Percentiles rank a stretch among this genome's conserved stretches.
Evolutionary conservation across 306 rosid genomes (phyloP).

Genomic region (Dryas drummondii): DNA sequence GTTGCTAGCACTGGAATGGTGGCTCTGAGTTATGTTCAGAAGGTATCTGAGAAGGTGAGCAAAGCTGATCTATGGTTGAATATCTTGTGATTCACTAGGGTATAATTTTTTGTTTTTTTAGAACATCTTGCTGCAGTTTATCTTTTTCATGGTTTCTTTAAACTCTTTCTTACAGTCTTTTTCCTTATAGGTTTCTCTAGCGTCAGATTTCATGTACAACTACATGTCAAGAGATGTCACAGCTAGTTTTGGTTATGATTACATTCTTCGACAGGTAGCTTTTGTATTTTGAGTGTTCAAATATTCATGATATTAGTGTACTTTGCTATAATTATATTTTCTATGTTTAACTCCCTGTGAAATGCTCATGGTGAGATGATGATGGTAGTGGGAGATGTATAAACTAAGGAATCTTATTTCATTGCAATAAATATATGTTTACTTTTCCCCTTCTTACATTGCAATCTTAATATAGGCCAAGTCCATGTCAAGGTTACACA

Average conservation of each 20-base stretch:
- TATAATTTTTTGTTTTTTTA: neutral
- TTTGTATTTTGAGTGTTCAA: neutral
- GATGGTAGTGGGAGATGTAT: neutral
- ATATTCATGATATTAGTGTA: conserved; percentile 13
- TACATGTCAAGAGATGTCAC: conserved; percentile 88
- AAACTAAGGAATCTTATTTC: too few species aligned
- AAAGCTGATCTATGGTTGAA: conserved; percentile 10
- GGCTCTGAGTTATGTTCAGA: conserved; percentile 93
- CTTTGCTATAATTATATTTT: neutral
- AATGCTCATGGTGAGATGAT: neutral
- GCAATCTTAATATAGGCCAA: neutral
- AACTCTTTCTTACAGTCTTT: neutral
- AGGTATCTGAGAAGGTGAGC: conserved; percentile 91
- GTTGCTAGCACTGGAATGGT: conserved; percentile 95
- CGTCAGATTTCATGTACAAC: conserved; percentile 88
- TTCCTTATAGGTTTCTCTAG: conserved; percentile 75
- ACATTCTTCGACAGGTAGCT: conserved; percentile 86
- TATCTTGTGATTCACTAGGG: conserved; percentile 15
- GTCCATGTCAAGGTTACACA: conserved; percentile 1
- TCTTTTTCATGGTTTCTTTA: neutral
- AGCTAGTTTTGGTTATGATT: conserved; percentile 86
- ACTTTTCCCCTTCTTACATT: neutral
- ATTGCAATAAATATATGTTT: neutral
- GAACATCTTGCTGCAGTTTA: neutral
- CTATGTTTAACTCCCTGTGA: neutral